These are phyloP conservation scores for Saturnispora silvae DNA, from an alignment of 805 yeast species.

Conservation along the genomic window DNA sequence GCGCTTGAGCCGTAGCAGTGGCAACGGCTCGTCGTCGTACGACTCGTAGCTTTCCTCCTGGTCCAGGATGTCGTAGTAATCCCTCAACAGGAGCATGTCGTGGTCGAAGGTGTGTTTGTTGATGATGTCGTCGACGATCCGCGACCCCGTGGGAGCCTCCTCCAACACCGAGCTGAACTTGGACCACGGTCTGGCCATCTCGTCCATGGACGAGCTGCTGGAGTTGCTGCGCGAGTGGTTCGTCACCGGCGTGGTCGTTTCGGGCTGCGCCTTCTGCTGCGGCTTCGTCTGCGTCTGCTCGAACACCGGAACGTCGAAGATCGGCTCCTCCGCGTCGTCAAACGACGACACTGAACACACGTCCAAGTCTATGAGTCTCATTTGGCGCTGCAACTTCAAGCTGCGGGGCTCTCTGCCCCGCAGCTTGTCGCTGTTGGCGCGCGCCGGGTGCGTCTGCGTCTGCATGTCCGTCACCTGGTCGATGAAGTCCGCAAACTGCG, in stretches of 20 bases:
- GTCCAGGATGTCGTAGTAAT: not conserved
- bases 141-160: not conserved
- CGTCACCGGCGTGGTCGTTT: not conserved
- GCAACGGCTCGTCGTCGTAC: not conserved
- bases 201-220: not conserved
- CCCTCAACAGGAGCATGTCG: no score
- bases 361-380: conserved; percentile 21
- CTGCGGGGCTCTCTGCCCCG: not conserved
- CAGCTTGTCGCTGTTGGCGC: conserved; percentile 8
- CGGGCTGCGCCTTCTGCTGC: not conserved
- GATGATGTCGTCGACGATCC: not conserved
- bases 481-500: conserved; percentile 19
- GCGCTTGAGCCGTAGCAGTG: no score
- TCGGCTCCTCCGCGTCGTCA: conserved; percentile 1
- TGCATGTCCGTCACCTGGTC: conserved; percentile 15
- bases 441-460: conserved; percentile 18
- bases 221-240: not conserved
- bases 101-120: not conserved
- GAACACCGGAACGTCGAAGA: not conserved
- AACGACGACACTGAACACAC: conserved; percentile 11
- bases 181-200: not conserved
- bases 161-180: not conserved
- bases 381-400: conserved; percentile 25
- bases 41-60: not conserved
- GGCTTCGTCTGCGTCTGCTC: not conserved